Evolutionary conservation across 495 filamentous ascomycete genomes (phyloP).

Genomic region (Neurospora intermedia): DNA sequence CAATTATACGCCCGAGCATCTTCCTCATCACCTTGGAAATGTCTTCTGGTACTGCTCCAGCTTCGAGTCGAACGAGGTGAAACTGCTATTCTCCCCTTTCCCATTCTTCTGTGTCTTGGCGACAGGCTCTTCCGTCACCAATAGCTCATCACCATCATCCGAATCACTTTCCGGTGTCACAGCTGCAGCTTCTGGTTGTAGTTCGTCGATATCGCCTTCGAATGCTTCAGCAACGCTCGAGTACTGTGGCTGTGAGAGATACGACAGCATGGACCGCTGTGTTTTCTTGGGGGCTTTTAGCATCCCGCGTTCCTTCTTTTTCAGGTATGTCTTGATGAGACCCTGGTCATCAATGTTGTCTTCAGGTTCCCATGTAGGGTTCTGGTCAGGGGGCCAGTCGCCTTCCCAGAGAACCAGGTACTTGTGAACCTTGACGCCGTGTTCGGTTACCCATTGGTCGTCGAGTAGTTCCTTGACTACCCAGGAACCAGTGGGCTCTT

Average conservation of each 20-base stretch:
- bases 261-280: slow-evolving; percentile 5
- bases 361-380: slow-evolving; percentile 38
- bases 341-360: slow-evolving; percentile 24
- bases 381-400: slow-evolving; percentile 34
- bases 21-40: background rate
- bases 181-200: background rate
- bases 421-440: slow-evolving; percentile 17
- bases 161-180: slow-evolving; percentile 1
- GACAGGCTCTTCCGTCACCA: slow-evolving; percentile 9
- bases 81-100: background rate
- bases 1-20: background rate
- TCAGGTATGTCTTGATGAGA: slow-evolving; percentile 22
- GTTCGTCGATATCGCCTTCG: slow-evolving; percentile 19
- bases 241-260: slow-evolving; percentile 19
- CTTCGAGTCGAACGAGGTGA: slow-evolving; percentile 2
- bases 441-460: slow-evolving; percentile 15
- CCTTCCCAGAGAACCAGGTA: slow-evolving; percentile 39
- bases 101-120: background rate
- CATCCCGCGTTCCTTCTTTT: slow-evolving; percentile 14
- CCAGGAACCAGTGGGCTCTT: slow-evolving; percentile 15
- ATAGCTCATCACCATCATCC: slow-evolving; percentile 7
- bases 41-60: slow-evolving; percentile 1
- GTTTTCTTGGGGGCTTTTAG: slow-evolving; percentile 7
- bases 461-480: slow-evolving; percentile 28
- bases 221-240: slow-evolving; percentile 32